A percentile compares a stretch with the other conserved stretches of the same genome.
phyloP scores from a whole-genome alignment of 1,139 yeast species.

The Eremothecium sinecaudum region DNA sequence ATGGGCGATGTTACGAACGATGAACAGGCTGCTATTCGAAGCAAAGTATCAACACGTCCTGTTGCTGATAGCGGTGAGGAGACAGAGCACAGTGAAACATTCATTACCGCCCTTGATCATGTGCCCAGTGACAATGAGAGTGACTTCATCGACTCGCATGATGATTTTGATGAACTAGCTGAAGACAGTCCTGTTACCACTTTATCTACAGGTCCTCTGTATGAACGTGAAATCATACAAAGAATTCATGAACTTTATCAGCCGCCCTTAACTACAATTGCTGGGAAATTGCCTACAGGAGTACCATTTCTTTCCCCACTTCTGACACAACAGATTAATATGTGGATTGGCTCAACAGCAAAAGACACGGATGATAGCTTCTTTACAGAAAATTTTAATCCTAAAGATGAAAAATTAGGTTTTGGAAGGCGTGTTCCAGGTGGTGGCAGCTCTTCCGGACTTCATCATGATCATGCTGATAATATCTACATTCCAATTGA shows the following conservation, averaged over 20 bases:
- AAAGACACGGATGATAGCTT: constrained; percentile 9
- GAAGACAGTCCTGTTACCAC: constrained; percentile 20
- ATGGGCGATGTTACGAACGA: background rate
- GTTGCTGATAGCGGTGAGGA: constrained; percentile 10
- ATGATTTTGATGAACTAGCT: constrained; percentile 41
- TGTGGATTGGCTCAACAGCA: constrained; percentile 50
- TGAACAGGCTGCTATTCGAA: background rate
- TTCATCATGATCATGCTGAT: constrained; percentile 79
- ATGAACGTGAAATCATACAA: constrained; percentile 28
- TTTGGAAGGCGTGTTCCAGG: constrained; percentile 47
- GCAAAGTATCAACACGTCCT: constrained; percentile 1
- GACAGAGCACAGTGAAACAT: constrained; percentile 1
- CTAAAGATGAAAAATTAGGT: constrained; percentile 28
- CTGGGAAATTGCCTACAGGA: constrained; percentile 29
- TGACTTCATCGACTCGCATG: constrained; percentile 29
- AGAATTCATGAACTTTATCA: constrained; percentile 45
- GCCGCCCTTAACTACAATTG: constrained; percentile 48
- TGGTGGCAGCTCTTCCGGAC: constrained; percentile 55
- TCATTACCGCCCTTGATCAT: constrained; percentile 2
- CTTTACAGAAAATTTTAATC: constrained; percentile 16
- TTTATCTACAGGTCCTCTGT: constrained; percentile 20
- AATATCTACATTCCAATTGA: constrained; percentile 52
- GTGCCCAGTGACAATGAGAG: constrained; percentile 11
- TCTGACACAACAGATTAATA: constrained; percentile 60
- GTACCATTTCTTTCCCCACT: constrained; percentile 38